phyloP scores from a whole-genome alignment of 2,329 filamentous ascomycete genomes.

The Alternaria gaisen region DNA sequence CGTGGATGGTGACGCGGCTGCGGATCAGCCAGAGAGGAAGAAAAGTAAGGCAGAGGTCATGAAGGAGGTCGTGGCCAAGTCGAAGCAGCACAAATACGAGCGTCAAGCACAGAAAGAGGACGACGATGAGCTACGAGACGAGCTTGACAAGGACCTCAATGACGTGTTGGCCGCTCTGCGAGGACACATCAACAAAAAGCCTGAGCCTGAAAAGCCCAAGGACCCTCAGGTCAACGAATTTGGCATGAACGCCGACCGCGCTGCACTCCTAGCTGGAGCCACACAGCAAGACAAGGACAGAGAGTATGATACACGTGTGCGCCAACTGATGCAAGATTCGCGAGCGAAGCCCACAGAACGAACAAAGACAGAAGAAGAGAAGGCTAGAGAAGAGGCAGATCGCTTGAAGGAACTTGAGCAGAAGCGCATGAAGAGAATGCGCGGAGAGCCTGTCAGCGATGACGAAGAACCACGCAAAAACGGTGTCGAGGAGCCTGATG shows the following conservation, averaged over 20 bases:
- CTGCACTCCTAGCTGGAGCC: slow-evolving; percentile 66
- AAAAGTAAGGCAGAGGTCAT: slow-evolving; percentile 97
- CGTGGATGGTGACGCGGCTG: slow-evolving; percentile 37
- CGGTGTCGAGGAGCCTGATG: slow-evolving; percentile 24
- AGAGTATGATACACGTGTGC: slow-evolving; percentile 85
- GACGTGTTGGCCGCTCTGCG: slow-evolving; percentile 77
- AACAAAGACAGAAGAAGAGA: slow-evolving; percentile 70
- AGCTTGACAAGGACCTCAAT: slow-evolving; percentile 83
- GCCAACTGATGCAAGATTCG: slow-evolving; percentile 83
- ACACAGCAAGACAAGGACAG: slow-evolving; percentile 77
- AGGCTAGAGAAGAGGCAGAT: slow-evolving; percentile 74
- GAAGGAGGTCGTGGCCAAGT: slow-evolving; percentile 97
- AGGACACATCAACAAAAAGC: slow-evolving; percentile 62
- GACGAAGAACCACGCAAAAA: slow-evolving; percentile 67
- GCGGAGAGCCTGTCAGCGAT: slow-evolving; percentile 77
- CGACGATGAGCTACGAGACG: slow-evolving; percentile 84
- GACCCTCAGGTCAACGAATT: slow-evolving; percentile 52
- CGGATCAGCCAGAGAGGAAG: slow-evolving; percentile 77
- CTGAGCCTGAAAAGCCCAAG: slow-evolving; percentile 52
- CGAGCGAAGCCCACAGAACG: slow-evolving; percentile 85
- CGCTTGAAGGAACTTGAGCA: slow-evolving; percentile 83
- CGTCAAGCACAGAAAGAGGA: slow-evolving; percentile 91
- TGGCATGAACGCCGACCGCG: slow-evolving; percentile 68
- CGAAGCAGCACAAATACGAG: slow-evolving; percentile 93
- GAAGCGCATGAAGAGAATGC: slow-evolving; percentile 85